Evolutionary conservation across 2,329 filamentous ascomycete species (phyloP), one percentile per base, ranked within the genome.

Genomic region (Kalmusia sp.): DNA sequence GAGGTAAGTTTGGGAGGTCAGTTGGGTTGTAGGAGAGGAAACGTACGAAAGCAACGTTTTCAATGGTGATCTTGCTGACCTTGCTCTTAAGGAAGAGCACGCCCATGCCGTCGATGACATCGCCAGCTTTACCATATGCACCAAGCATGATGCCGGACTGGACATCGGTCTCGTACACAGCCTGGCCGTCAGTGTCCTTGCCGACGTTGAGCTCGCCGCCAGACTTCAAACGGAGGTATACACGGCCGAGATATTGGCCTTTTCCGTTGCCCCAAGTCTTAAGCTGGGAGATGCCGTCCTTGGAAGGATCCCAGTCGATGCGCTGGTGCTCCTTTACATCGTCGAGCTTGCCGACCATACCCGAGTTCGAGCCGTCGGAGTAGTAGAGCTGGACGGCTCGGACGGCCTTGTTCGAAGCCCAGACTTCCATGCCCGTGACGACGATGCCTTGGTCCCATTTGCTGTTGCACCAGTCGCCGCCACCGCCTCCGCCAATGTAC

Each of bases 61-160:
- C 51, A 6, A 59, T 25, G 15, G 46, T 58, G 12, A 63, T 54
- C 31, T 58, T 56, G 14, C 52, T 46, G 43, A 63, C 49, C 45
- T 56, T 61, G 51, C 58, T 60, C 49, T 50, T 52, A n/a, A 64
- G 39, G 53, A 64, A 58, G 22, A 55, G 37, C 37, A 62, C 52
- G 3, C 59, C 57, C 11, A 64, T 41, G n/a, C 27, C 34, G 24
- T 62, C 52, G 31, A 64, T 57, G 4, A n/a, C 3, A 15, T 51
- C 45, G 6, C 51, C 57, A 14, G 27, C 17, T 3, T 6, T 14
- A 22, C 61, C 59, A 30, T 45, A 60, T 14, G 53, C 57, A 51
- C 54, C 57, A 12, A 64, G 48, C 46, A 64, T 46, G 37, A 64
- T 57, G 19, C 61, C 61, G 21, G 59, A 58, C 12, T 41, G 45